Conservation (phyloP, 306 rosid species). For the Gastrolobium villosum region DNA sequence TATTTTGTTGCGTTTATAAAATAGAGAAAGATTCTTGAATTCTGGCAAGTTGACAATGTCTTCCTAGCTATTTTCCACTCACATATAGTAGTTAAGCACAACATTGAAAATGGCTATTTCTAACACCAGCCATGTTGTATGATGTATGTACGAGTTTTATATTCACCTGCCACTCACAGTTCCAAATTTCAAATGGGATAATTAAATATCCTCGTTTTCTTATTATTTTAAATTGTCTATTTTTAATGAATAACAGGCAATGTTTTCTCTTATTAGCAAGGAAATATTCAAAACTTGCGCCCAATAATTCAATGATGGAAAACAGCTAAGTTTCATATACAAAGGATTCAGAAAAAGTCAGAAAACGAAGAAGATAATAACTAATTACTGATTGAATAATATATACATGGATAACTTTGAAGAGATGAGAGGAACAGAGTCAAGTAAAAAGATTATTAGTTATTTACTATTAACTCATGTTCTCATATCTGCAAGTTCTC, state of each 20-base stretch:
- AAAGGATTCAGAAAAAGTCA: background rate
- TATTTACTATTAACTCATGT: background rate
- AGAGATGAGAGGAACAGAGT: background rate
- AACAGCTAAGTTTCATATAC: slow-evolving; percentile 33
- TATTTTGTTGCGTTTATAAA: background rate
- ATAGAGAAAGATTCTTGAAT: background rate
- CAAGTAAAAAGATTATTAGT: background rate
- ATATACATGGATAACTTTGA: slow-evolving; percentile 4
- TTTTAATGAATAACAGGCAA: background rate
- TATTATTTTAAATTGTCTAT: slow-evolving; percentile 21
- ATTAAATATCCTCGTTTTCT: background rate
- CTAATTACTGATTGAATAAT: background rate
- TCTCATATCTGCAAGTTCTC: background rate
- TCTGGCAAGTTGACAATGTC: background rate
- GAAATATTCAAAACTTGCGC: slow-evolving; percentile 4
- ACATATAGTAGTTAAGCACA: background rate
- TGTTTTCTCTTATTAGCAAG: background rate
- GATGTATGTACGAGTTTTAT: slow-evolving; percentile 25
- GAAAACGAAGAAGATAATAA: slow-evolving; percentile 19
- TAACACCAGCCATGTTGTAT: background rate
- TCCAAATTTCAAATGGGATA: background rate
- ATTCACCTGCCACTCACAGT: slow-evolving; percentile 5
- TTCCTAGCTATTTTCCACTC: background rate
- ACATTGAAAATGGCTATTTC: background rate
- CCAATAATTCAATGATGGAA: slow-evolving; percentile 21